Evolutionary conservation across 306 rosid species (phyloP), one percentile per base, ranked within the genome.

Genomic region (Dryas drummondii): DNA sequence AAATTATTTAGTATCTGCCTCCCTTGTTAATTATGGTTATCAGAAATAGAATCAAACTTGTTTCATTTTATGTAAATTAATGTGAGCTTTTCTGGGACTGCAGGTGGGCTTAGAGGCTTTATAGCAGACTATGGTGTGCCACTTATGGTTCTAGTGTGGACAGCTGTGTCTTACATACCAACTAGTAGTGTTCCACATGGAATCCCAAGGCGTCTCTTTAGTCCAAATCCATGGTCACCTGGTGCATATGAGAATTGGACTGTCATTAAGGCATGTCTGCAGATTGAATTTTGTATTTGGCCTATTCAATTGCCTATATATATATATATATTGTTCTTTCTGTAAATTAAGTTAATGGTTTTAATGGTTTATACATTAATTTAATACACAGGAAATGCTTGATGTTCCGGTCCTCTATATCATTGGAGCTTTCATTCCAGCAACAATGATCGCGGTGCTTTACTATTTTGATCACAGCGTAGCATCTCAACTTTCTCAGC

Each of bases 211-310:
- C 89, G 99, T 42, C 94, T 96, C 56, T 85, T 87, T 74, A 96
- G 99, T 81, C 99, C 99, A n/a, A 90, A 96, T 73, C 99, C 99
- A 1, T 96, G 99, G 99, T 92, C 99, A 41, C 96, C 93, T 8
- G 99, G 99, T 79, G 99, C 99, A 50, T 96, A 96, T 32, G 96
- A 86, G 8, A 96, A 96, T 79, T 96, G 99, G 99, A 96, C 97
- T 49, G 97, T 96, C 47, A 67, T 94, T 61, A 90, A 92, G 98
- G 99, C 81, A 86, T 68, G 93, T 65, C 32, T 13, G 44, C 54
- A 2, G 17, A 7, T 60, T 37, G 13, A 74, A 42, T 62, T 72
- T 44, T 49, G 49, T 32, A 26, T 47, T 67, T 54, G 6, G 41
- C 6, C 4, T 64, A 6, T 3, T 14, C 45, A 13, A 9, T 5